Evolutionary conservation across 495 filamentous ascomycete species (phyloP), one percentile per base, ranked within the genome.

Genomic region (Penicillium chermesinum): DNA sequence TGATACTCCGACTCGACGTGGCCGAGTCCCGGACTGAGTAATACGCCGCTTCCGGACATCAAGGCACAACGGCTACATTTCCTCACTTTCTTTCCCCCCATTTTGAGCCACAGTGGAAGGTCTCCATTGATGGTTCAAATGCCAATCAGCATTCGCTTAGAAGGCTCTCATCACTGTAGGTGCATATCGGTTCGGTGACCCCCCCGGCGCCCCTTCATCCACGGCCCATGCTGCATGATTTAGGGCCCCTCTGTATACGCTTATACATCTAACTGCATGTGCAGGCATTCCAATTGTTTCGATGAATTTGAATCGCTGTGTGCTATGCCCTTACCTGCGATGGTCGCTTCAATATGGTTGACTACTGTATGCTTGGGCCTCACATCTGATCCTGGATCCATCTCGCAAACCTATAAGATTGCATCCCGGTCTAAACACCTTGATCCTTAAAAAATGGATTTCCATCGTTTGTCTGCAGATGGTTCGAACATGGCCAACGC

Each of bases 21-120:
- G n/a, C n/a, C n/a, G n/a, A n/a, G n/a, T n/a, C n/a, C n/a, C 57
- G 57, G 59, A 57, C 60, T 63, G 59, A 60, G 44, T 58, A 57
- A 65, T 61, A 59, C 57, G 52, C 59, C 36, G 43, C 44, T 50
- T 35, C 16, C 52, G 50, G 59, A 59, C 25, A 5, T 51, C 44
- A 50, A 53, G 50, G 50, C 47, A 56, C 54, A 49, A 46, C 48
- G 52, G 48, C 42, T 37, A 33, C 40, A 15, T 42, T 49, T 50
- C 41, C 20, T 32, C 43, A 22, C 41, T 52, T 35, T 41, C 43
- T 19, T 44, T 46, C 32, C 20, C 41, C 42, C 39, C 38, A 43
- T 43, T 41, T 25, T 34, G 15, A 30, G 17, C 7, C 13, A n/a
- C 32, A 38, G 43, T 41, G 17, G 47, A 49, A 43, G 27, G 17